Evolutionary conservation across 768 basidiomycete genomes (phyloP), one percentile per base, ranked within the genome.

Genomic region (Suillus subaureus): DNA sequence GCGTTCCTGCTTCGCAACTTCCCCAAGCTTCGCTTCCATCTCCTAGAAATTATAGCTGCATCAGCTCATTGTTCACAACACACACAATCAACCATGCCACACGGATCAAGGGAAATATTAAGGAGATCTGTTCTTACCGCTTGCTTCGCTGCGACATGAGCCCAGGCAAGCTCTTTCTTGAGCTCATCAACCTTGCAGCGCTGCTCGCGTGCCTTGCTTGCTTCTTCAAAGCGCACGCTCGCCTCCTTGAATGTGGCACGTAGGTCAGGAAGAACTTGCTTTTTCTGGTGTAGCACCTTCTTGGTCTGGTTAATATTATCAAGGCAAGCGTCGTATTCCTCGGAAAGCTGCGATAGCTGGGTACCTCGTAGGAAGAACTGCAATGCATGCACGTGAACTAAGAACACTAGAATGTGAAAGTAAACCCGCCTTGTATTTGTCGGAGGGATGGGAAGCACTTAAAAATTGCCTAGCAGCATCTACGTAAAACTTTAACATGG

Each of bases 301-400:
- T 82, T 79, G 12, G 92, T 92, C 68, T 86, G 84, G 43, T 82
- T 83, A 70, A 94, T 91, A 71, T 94, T 92, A 61, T 88, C 81
- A 21, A 88, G 77, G 68, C 94, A 91, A 0, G 83, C 81, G 40
- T 91, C 87, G 72, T 99, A 99, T 74, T 96, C 93, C 23, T 93
- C 89, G 4, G 85, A 87, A 54, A 99, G 89, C 70, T 97, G 92
- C 42, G 87, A 85, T 18, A 99, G 87, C 70, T 95, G 93, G 0
- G 97, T 99, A 18, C 97, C 97, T 42, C 89, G 86, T 40, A 99
- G 85, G 85, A 99, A 99, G 77, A 98, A 95, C 95, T 97, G 69
- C 11, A 0, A 49, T 16, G 57, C 64, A 8, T 18, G 51, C 40
- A 45, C 42, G 68, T 60, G 35, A 69, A 58, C 52, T 12, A 18